A percentile compares a stretch with the other conserved stretches of the same genome.
Evolutionary conservation across 352 stramenopile genomes (phyloP).

Genomic region (Globisporangium rhizosaccharum): DNA sequence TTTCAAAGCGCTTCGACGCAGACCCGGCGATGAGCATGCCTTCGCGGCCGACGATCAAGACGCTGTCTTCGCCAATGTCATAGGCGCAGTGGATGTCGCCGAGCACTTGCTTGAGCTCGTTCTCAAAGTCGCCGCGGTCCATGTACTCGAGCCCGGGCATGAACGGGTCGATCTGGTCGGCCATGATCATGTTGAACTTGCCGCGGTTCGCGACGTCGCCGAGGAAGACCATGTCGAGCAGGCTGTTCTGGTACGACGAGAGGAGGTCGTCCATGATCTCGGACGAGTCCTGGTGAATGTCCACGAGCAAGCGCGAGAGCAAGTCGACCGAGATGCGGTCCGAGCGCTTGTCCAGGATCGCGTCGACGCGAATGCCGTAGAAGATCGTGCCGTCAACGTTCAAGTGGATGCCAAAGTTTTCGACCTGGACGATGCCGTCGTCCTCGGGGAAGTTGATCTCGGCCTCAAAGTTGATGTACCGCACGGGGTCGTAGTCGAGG

Average conservation of each 20-base stretch:
- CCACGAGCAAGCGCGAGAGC: slow-evolving; percentile 93
- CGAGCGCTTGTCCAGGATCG: slow-evolving; percentile 97
- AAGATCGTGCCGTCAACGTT: slow-evolving; percentile 69
- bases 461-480: slow-evolving; percentile 98
- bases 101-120: slow-evolving; percentile 96
- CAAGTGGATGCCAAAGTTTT: slow-evolving; percentile 93
- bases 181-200: slow-evolving; percentile 98
- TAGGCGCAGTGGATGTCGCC: slow-evolving; percentile 94
- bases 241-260: slow-evolving; percentile 92
- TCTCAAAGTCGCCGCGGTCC: slow-evolving; percentile 98
- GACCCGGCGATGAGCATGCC: slow-evolving; percentile 94
- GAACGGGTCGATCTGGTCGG: slow-evolving; percentile 97
- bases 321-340: slow-evolving; percentile 98
- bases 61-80: slow-evolving; percentile 97
- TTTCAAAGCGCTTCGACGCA: slow-evolving; percentile 31
- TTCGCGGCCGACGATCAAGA: slow-evolving; percentile 93
- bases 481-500: slow-evolving; percentile 97
- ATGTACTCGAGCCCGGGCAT: slow-evolving; percentile 98
- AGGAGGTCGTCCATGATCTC: slow-evolving; percentile 96
- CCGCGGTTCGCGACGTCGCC: slow-evolving; percentile 91
- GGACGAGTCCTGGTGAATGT: slow-evolving; percentile 96
- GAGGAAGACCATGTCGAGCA: slow-evolving; percentile 93
- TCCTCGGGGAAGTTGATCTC: slow-evolving; percentile 97
- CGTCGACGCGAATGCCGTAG: slow-evolving; percentile 92
- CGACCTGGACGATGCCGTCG: slow-evolving; percentile 92